Conservation (phyloP, 2,329 filamentous ascomycete species). For the Blumeriella jaapii region DNA sequence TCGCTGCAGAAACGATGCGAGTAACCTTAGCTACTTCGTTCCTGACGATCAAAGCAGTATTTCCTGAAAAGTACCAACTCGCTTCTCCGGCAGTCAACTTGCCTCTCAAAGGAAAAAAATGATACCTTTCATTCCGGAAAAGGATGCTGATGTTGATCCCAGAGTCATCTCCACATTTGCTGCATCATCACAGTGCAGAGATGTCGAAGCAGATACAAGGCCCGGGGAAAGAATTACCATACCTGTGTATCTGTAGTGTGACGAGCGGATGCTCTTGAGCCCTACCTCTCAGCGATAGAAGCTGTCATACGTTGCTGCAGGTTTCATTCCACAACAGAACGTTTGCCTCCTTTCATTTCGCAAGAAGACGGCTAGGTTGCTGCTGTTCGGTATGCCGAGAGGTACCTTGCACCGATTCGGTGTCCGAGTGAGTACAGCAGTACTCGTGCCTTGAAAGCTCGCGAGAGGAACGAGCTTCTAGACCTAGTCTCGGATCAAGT, state of each 20-base stretch:
- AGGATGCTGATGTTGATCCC: too few relatives aligned
- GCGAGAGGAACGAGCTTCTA: too few relatives aligned
- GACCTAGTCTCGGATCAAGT: too few relatives aligned
- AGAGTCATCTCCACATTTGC: too few relatives aligned
- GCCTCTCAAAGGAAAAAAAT: too few relatives aligned
- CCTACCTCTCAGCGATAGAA: background rate
- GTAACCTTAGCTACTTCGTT: constrained; percentile 1
- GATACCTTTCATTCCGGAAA: background rate
- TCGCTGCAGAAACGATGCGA: background rate
- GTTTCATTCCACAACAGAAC: constrained; percentile 7
- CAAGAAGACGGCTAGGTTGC: background rate
- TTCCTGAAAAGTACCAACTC: too few relatives aligned
- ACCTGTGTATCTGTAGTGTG: background rate
- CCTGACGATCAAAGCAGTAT: background rate
- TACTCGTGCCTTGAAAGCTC: background rate
- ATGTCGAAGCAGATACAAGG: constrained; percentile 1
- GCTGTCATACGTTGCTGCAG: constrained; percentile 7
- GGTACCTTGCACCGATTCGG: constrained; percentile 1
- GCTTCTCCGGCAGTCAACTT: background rate
- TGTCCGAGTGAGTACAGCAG: background rate
- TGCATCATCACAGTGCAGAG: too few relatives aligned
- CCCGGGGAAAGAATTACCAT: background rate
- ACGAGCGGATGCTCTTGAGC: background rate
- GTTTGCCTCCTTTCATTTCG: constrained; percentile 4
- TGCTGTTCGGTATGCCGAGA: constrained; percentile 6